Conservation (phyloP, 345 rosid species). For the Hibiscus trionum region DNA sequence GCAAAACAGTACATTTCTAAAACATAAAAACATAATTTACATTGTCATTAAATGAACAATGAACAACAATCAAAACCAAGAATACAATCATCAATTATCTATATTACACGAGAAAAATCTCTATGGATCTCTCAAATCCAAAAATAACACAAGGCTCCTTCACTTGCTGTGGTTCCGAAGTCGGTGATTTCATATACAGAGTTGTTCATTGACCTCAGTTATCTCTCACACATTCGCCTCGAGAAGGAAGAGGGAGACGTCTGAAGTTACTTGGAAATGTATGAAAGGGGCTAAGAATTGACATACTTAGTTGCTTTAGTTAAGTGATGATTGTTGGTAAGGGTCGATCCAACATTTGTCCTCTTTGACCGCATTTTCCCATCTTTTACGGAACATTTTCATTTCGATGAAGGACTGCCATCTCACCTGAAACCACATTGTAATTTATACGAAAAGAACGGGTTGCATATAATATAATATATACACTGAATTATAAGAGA, state of each 20-base stretch:
- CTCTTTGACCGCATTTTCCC: slow-evolving; percentile 51
- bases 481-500: too few relatives aligned
- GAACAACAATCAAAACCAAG: neutral
- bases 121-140: neutral
- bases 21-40: neutral
- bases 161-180: neutral
- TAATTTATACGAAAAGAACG: neutral
- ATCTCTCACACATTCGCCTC: neutral
- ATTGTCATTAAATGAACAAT: neutral
- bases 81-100: neutral
- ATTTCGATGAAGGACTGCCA: slow-evolving; percentile 64
- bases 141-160: neutral
- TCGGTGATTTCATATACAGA: neutral
- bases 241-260: too few relatives aligned
- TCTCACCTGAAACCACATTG: slow-evolving; percentile 47
- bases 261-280: neutral
- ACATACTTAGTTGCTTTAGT: slow-evolving; percentile 12
- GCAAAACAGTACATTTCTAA: neutral
- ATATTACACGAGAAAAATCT: neutral
- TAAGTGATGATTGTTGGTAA: slow-evolving; percentile 11
- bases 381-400: slow-evolving; percentile 59
- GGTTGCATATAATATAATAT: neutral
- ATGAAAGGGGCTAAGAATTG: neutral
- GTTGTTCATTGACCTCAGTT: neutral
- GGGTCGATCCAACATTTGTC: slow-evolving; percentile 93